Percentiles rank a stretch among this genome's conserved stretches.
Conservation (phyloP, 148 eudicot species). For the Fagopyrum homotropicum region DNA sequence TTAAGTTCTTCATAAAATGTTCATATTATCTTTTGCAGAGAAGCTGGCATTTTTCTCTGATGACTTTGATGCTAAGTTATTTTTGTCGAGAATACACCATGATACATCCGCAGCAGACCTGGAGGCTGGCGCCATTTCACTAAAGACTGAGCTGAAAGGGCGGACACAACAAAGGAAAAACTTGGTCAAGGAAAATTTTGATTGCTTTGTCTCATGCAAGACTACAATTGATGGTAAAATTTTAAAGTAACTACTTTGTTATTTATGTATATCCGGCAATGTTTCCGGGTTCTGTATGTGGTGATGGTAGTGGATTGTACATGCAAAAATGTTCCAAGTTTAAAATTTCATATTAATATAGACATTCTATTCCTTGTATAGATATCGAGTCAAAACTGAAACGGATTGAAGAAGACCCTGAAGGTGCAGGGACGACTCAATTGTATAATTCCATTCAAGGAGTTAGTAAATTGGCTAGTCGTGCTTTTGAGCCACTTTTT, state of each 20-base stretch:
- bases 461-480: constrained; percentile 72
- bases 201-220: constrained; percentile 96
- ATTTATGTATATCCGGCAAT: not conserved
- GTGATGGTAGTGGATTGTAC: not conserved
- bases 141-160: constrained; percentile 87
- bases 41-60: constrained; percentile 85
- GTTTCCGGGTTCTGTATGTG: not conserved
- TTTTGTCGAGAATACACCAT: constrained; percentile 81
- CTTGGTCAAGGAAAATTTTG: constrained; percentile 96
- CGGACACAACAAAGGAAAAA: constrained; percentile 87
- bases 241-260: not conserved
- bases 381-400: constrained; percentile 92
- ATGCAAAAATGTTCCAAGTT: not conserved
- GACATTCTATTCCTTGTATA: constrained; percentile 25
- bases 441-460: constrained; percentile 70
- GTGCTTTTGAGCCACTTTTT: constrained; percentile 90
- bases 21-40: constrained; percentile 46
- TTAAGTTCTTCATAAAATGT: not conserved
- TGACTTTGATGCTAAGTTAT: constrained; percentile 79
- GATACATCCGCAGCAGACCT: constrained; percentile 84
- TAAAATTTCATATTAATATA: not conserved
- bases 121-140: constrained; percentile 81
- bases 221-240: constrained; percentile 88
- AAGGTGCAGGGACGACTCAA: constrained; percentile 92
- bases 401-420: constrained; percentile 96